A percentile compares a stretch with the other conserved stretches of the same genome.
Conservation (phyloP, 257 asterid species). For the Solanum pennellii region DNA sequence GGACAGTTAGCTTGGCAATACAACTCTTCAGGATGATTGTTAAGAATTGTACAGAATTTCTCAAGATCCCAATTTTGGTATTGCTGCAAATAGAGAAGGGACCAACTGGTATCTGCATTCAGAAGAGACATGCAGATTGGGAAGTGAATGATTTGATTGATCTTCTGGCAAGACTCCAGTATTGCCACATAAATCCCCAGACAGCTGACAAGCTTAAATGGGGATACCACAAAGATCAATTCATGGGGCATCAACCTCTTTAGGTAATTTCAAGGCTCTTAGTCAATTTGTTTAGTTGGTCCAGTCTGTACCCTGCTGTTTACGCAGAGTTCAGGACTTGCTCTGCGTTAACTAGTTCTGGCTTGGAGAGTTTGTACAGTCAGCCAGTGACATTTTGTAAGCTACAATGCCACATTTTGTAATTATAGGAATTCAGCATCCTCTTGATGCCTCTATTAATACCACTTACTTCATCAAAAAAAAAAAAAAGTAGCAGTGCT, state of each 20-base stretch:
- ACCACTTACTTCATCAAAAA: not conserved
- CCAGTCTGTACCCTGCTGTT: not conserved
- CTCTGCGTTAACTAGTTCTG: not conserved
- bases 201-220: not conserved
- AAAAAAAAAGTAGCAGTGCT: not conserved
- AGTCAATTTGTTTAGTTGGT: not conserved
- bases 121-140: not conserved
- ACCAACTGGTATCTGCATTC: not conserved
- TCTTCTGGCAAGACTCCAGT: not conserved
- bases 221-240: not conserved
- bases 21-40: not conserved
- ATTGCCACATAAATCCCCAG: not conserved
- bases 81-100: not conserved
- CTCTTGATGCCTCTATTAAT: not conserved
- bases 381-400: not conserved
- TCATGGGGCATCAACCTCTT: not conserved
- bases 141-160: not conserved
- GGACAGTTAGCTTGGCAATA: not conserved
- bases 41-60: not conserved
- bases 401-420: not conserved
- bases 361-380: not conserved
- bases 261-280: not conserved
- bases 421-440: not conserved
- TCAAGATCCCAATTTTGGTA: not conserved
- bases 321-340: not conserved